Conservation (phyloP, 2,329 filamentous ascomycete species). For the Arthrinium phaeospermum region DNA sequence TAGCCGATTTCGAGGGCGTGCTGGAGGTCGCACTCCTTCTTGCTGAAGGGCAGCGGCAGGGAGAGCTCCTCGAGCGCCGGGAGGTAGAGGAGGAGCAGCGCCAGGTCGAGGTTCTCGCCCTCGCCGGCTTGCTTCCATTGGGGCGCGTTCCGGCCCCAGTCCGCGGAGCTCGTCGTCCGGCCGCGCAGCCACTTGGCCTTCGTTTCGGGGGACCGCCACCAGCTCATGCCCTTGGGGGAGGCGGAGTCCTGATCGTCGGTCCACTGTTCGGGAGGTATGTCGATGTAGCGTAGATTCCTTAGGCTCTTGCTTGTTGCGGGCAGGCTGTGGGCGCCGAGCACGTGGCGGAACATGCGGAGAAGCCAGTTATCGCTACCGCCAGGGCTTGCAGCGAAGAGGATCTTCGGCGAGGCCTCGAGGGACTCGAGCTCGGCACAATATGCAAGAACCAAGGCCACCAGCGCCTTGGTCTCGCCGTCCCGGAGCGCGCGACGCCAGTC, state of each 20-base stretch:
- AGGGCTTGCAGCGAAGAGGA: neutral
- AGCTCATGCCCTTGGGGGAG: no score
- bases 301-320: neutral
- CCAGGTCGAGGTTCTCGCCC: neutral
- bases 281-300: neutral
- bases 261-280: neutral
- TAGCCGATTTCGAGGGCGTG: neutral
- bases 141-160: neutral
- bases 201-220: neutral
- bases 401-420: neutral
- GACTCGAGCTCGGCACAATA: neutral
- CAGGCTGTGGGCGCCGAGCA: neutral
- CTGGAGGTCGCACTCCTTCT: neutral
- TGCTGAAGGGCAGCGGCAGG: neutral
- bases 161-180: neutral
- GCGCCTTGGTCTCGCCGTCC: neutral
- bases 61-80: neutral
- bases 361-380: neutral
- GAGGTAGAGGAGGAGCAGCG: neutral
- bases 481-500: neutral
- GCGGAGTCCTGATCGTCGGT: neutral
- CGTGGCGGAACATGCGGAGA: neutral
- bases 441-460: neutral
- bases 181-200: neutral
- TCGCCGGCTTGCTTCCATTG: neutral